These are phyloP conservation scores for Populus trichocarpa DNA, from an alignment of 441 rosid genomes.

Conservation along the genomic window DNA sequence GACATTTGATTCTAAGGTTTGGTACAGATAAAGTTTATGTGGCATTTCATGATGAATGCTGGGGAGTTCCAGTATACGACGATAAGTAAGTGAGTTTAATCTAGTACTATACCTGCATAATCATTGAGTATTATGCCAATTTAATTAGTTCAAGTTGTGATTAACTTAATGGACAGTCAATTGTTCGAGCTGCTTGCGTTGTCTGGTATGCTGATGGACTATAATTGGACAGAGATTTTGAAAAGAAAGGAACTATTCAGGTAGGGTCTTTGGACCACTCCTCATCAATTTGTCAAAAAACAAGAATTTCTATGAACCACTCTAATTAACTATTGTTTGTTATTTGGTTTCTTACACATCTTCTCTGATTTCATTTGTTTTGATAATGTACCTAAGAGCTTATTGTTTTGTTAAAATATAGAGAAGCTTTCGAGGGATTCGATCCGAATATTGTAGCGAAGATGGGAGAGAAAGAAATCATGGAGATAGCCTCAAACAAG, in stretches of 20 bases:
- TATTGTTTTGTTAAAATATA: conserved; percentile 15
- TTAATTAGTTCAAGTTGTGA: background rate
- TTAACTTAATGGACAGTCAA: conserved; percentile 42
- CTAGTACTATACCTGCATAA: background rate
- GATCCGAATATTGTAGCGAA: conserved; percentile 72
- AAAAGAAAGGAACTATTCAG: conserved; percentile 69
- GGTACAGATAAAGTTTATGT: conserved; percentile 61
- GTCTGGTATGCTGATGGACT: conserved; percentile 96
- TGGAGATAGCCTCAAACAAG: conserved; percentile 65
- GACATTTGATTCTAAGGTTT: conserved; percentile 8
- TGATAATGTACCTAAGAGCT: background rate
- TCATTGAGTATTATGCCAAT: background rate
- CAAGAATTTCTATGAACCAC: background rate
- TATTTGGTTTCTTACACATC: background rate
- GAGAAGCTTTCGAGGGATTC: conserved; percentile 76
- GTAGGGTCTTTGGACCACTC: conserved; percentile 23
- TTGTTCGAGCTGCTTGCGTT: conserved; percentile 85
- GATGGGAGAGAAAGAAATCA: conserved; percentile 78
- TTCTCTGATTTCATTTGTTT: background rate
- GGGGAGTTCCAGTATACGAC: conserved; percentile 95
- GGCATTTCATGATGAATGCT: conserved; percentile 85
- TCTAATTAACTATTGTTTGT: background rate
- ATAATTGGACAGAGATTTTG: conserved; percentile 91
- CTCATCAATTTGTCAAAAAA: background rate
- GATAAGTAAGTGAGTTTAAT: conserved; percentile 47